Evolutionary conservation across 1,139 yeast genomes (phyloP).

Genomic region (Tardiomyces blankii): DNA sequence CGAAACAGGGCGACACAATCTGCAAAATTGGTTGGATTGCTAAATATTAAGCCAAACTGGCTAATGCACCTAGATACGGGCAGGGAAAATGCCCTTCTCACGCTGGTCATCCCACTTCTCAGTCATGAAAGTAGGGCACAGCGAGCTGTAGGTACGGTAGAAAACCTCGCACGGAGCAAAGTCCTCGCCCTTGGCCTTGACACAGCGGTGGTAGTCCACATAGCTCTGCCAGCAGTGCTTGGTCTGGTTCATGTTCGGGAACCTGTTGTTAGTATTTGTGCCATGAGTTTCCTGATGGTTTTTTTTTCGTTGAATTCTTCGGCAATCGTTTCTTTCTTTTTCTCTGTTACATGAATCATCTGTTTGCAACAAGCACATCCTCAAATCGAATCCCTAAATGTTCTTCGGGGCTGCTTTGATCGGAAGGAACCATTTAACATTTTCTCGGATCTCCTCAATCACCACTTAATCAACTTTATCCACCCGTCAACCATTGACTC

Average conservation of each 20-base stretch:
- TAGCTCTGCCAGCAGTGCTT: constrained; percentile 98
- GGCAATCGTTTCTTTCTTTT: too few species aligned
- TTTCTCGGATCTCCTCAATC: too few species aligned
- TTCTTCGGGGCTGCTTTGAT: too few species aligned
- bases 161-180: constrained; percentile 96
- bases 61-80: constrained; percentile 26
- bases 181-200: constrained; percentile 94
- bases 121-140: constrained; percentile 90
- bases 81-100: constrained; percentile 59
- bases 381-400: too few species aligned
- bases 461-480: too few species aligned
- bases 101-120: constrained; percentile 97
- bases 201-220: constrained; percentile 96
- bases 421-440: too few species aligned
- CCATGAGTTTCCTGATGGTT: constrained; percentile 15
- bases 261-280: constrained; percentile 48
- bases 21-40: background rate
- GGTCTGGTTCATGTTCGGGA: constrained; percentile 95
- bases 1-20: background rate
- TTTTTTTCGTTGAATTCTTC: constrained; percentile 7
- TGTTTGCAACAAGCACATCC: too few species aligned
- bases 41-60: background rate
- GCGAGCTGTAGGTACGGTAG: constrained; percentile 79
- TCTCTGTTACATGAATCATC: too few species aligned
- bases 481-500: too few species aligned